phyloP scores from a whole-genome alignment of 805 yeast genomes.

The Starmerella floricola region DNA sequence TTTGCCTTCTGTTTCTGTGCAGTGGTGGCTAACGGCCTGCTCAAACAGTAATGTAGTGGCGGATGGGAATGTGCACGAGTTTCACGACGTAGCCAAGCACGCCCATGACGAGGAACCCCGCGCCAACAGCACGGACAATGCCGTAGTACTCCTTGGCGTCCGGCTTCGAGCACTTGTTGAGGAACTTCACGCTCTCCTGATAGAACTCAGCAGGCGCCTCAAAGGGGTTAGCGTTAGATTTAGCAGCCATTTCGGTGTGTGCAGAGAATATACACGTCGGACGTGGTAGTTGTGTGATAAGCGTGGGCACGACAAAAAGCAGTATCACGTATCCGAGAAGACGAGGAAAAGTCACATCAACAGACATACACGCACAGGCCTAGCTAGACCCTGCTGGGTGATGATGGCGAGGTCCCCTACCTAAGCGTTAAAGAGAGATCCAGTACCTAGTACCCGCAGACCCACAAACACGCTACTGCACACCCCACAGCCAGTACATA shows the following conservation, averaged over 20 bases:
- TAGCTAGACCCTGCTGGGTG: too few species aligned
- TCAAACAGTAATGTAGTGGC: slow-evolving; percentile 81
- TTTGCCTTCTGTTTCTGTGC: background rate
- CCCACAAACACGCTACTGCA: too few species aligned
- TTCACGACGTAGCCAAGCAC: slow-evolving; percentile 92
- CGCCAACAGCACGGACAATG: slow-evolving; percentile 89
- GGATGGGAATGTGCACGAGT: slow-evolving; percentile 87
- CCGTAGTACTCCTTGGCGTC: slow-evolving; percentile 73
- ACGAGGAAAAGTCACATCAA: too few species aligned
- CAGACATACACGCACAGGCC: too few species aligned
- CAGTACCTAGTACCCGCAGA: too few species aligned
- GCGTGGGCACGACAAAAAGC: background rate
- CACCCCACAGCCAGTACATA: too few species aligned
- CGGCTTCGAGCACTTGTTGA: slow-evolving; percentile 89
- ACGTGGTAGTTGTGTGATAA: background rate
- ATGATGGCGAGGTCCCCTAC: too few species aligned
- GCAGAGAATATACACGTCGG: background rate
- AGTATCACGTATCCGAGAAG: too few species aligned
- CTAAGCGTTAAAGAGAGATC: too few species aligned
- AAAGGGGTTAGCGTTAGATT: slow-evolving; percentile 1
- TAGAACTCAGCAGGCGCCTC: slow-evolving; percentile 74
- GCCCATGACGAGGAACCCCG: slow-evolving; percentile 96
- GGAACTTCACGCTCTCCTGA: slow-evolving; percentile 80
- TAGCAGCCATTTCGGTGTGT: background rate
- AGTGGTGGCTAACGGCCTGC: too few species aligned